Evolutionary conservation across 768 basidiomycete species (phyloP), one percentile per base, ranked within the genome.

Genomic region (Trametes maxima): DNA sequence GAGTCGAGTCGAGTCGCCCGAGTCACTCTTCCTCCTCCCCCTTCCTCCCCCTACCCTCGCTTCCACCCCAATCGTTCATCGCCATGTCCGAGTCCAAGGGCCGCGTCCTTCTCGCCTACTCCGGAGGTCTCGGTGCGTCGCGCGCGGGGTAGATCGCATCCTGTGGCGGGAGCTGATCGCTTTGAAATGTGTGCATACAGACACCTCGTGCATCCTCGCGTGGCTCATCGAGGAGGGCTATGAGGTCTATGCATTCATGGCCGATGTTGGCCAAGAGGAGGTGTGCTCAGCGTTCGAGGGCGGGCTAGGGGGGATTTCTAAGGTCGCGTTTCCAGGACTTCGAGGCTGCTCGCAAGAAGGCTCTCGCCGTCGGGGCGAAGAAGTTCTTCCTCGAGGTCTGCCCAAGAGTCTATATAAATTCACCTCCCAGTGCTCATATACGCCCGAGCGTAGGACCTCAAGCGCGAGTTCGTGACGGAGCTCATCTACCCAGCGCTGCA

Each of bases 211-310:
- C 78, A 99, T 99, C 79, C 89, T 98, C 69, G 94, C 94, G 54
- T 99, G 96, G 96, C 82, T 99, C 77, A 94, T 98, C 76, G 97
- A 99, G 74, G 83, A 98, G 74, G 95, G 94, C 59, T 99, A 98
- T 77, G 92, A 98, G 72, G 96, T 98, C 65, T 86, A 90, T 68
- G 94, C 95, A 22, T 98, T 95, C 84, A 95, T 96, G 92, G 93
- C 94, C 13, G 92, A 95, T 77, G 90, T 96, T 57, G 94, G 92
- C 13, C 92, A 94, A 69, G 92, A 94, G 75, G 92, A 94, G 81
- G 92, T 87, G 54, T 33, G 76, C 65, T 8, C 1, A 7, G 3
- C 43, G n/a, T 19, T 44, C 43, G 16, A 3, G 8, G 8, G n/a
- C 8, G 14, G 43, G 43, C 17, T 44, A 10, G n/a, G n/a, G 14